A percentile compares a stretch with the other conserved stretches of the same genome.
phyloP scores from a whole-genome alignment of 2,329 filamentous ascomycete species.

The Rosellinia necatrix region DNA sequence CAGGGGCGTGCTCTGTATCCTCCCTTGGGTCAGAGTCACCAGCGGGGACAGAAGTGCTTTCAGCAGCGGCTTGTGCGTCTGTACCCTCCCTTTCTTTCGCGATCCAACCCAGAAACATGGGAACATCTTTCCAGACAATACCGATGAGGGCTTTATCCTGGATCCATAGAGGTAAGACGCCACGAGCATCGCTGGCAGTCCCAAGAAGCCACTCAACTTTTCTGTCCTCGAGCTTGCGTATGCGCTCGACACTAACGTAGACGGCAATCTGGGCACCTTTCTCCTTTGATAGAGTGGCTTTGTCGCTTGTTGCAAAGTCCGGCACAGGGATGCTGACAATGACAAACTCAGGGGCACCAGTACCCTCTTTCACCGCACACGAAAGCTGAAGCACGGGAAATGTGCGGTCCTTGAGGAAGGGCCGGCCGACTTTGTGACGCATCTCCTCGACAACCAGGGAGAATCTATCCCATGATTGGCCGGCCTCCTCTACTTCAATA shows the following conservation, averaged over 20 bases:
- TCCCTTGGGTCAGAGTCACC: not conserved
- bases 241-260: conserved; percentile 69
- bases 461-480: conserved; percentile 52
- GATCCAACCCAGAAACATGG: conserved; percentile 69
- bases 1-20: conserved; percentile 6
- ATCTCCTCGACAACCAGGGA: conserved; percentile 64
- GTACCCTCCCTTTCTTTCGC: conserved; percentile 46
- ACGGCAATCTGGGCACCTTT: conserved; percentile 58
- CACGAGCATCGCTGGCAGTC: conserved; percentile 72
- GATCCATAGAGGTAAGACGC: conserved; percentile 66
- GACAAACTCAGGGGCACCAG: conserved; percentile 51
- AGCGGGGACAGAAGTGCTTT: conserved; percentile 3
- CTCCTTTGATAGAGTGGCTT: conserved; percentile 43
- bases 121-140: conserved; percentile 72
- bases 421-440: conserved; percentile 63
- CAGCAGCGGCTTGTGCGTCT: conserved; percentile 1
- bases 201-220: conserved; percentile 77
- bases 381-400: conserved; percentile 71
- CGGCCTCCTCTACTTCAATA: conserved; percentile 46
- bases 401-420: conserved; percentile 64
- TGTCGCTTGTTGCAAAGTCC: conserved; percentile 45
- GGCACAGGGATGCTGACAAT: conserved; percentile 61
- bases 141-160: conserved; percentile 68
- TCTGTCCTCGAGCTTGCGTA: conserved; percentile 49
- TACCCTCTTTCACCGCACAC: conserved; percentile 45